Evolutionary conservation across 495 filamentous ascomycete species (phyloP), one percentile per base, ranked within the genome.

Genomic region (Penicillium malachiteum): DNA sequence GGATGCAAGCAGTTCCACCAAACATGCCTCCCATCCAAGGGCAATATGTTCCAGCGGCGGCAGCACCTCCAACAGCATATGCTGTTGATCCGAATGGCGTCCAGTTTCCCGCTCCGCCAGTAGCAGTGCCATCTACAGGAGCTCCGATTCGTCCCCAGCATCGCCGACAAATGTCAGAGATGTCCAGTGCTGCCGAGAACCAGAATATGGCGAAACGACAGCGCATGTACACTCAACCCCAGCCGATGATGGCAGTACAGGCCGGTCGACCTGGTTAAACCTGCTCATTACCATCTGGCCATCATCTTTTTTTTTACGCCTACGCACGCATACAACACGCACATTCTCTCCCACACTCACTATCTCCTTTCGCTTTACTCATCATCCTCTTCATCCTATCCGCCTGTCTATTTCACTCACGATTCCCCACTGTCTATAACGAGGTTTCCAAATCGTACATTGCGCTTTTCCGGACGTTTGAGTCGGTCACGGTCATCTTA

Each of bases 141-240:
- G 64, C 64, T 18, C 68, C 66, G 32, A 53, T 64, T 49, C 74
- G 74, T 13, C 69, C 71, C 42, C 78, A 71, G 44, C 84, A 85
- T 57, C 76, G 87, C 60, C 76, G 87, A 64, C 83, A 85, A 45
- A 80, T 89, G 34, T 87, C 85, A 10, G 86, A 89, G 21, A 84
- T 90, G 70, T 74, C 80, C 4, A 79, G 84, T 49, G 80, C 70
- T 8, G 65, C 72, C 17, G 84, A 85, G 12, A 77, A 81, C 38
- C 66, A 74, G 10, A 78, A 76, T 48, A 77, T 83, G 62, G 67
- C 74, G 8, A 87, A 87, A 63, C 74, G 86, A 58, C 85, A 85
- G 65, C 81, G 85, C 51, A 80, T 88, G 73, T 88, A 86, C 61
- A 65, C 78, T 7, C 80, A 79, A 44, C 69, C 68, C 11, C 72